A percentile compares a stretch with the other conserved stretches of the same genome.
phyloP scores from a whole-genome alignment of 257 asterid genomes.

The Solanum appendiculatum region DNA sequence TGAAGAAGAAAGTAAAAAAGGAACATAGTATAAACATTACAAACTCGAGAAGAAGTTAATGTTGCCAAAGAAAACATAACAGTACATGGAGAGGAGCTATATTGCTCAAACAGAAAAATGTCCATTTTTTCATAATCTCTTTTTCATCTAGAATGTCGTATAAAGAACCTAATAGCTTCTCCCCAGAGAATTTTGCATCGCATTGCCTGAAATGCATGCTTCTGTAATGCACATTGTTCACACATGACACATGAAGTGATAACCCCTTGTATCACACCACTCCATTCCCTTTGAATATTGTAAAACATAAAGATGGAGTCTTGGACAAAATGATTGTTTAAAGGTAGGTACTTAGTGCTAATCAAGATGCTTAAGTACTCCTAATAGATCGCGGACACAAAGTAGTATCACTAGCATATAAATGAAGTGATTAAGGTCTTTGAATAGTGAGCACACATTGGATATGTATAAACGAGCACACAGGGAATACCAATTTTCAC shows the following conservation, averaged over 20 bases:
- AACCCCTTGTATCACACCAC: background rate
- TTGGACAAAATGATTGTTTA: background rate
- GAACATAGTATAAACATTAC: background rate
- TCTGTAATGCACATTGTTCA: background rate
- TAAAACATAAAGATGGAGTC: background rate
- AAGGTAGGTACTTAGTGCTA: background rate
- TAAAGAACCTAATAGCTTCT: background rate
- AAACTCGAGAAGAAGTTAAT: background rate
- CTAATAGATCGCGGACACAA: background rate
- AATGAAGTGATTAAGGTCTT: background rate
- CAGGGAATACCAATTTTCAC: background rate
- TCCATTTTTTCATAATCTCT: background rate
- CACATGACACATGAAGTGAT: background rate
- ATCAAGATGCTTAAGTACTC: background rate
- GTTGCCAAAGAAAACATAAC: background rate
- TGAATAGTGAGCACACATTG: background rate
- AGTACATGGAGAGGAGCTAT: background rate
- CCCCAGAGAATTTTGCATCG: background rate
- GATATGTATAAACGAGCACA: background rate
- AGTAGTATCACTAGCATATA: background rate
- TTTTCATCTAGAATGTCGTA: background rate
- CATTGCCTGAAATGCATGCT: background rate
- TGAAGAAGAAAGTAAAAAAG: background rate
- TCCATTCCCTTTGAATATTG: background rate
- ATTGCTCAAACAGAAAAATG: background rate